Percentiles rank a stretch among this genome's conserved stretches.
phyloP scores from a whole-genome alignment of 495 filamentous ascomycete species.

The Clavariopsis aquatica region DNA sequence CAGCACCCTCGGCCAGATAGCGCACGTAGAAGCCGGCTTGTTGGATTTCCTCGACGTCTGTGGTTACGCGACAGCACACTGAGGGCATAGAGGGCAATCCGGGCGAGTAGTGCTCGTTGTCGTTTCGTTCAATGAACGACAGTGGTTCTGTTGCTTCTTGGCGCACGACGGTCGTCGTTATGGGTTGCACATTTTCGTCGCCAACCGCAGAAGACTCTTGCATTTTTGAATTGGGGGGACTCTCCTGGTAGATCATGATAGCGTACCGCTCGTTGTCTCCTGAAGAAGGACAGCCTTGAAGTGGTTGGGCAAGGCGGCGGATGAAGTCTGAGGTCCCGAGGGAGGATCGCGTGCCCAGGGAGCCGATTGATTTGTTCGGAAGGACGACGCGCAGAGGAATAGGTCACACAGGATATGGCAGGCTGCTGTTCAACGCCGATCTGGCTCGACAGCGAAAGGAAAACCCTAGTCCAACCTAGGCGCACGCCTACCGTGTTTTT shows the following conservation, averaged over 20 bases:
- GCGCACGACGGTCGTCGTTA: not conserved
- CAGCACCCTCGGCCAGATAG: slow-evolving; percentile 68
- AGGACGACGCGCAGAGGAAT: too few species aligned
- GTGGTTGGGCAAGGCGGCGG: too few species aligned
- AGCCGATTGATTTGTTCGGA: too few species aligned
- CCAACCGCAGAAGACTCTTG: not conserved
- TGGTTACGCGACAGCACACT: not conserved
- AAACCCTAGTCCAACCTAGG: not conserved
- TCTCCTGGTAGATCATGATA: not conserved
- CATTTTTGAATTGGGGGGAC: not conserved
- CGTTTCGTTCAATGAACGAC: not conserved
- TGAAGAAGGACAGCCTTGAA: too few species aligned
- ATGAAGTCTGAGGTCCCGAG: too few species aligned
- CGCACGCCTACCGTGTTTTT: not conserved
- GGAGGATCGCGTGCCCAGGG: too few species aligned
- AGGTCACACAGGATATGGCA: too few species aligned
- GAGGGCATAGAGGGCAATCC: not conserved
- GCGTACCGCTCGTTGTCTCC: too few species aligned
- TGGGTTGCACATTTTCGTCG: not conserved
- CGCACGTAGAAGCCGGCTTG: not conserved
- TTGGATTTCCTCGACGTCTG: not conserved
- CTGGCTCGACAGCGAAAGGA: not conserved
- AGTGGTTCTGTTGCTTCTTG: not conserved
- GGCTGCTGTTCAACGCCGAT: too few species aligned
- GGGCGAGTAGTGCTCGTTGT: not conserved